Conservation (phyloP, 352 stramenopile species). For the Thalassiosira hispida region DNA sequence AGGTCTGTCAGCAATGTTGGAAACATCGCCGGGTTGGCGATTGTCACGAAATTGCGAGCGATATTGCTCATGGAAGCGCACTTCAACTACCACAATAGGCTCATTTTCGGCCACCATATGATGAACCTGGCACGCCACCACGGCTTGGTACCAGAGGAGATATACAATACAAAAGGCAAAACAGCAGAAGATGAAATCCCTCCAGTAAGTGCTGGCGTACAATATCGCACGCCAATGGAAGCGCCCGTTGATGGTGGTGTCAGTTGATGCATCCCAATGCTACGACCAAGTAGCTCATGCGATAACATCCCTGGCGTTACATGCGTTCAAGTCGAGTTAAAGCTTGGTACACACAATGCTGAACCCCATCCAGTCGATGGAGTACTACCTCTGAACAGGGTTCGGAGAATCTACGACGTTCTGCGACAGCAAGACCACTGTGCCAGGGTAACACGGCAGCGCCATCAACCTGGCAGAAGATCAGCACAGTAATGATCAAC, state of each 20-base stretch:
- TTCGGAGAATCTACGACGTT: slow-evolving; percentile 13
- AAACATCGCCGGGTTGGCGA: slow-evolving; percentile 18
- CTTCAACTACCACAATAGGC: slow-evolving; percentile 43
- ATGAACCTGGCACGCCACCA: slow-evolving; percentile 9
- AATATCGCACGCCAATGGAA: not conserved
- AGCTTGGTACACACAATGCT: slow-evolving; percentile 2
- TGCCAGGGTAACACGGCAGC: slow-evolving; percentile 6
- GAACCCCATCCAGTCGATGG: slow-evolving; percentile 4
- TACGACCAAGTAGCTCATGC: slow-evolving; percentile 18
- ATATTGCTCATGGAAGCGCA: slow-evolving; percentile 55
- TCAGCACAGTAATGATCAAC: slow-evolving; percentile 10
- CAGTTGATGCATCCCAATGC: slow-evolving; percentile 5
- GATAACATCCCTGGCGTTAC: not conserved
- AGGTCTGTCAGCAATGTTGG: slow-evolving; percentile 16
- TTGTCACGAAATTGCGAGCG: slow-evolving; percentile 38
- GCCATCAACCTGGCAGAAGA: not conserved
- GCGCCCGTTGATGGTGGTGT: not conserved
- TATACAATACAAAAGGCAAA: slow-evolving; percentile 14
- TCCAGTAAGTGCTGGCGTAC: not conserved
- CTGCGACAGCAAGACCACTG: not conserved
- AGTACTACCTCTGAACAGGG: slow-evolving; percentile 15
- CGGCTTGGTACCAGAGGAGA: slow-evolving; percentile 25
- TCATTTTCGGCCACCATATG: slow-evolving; percentile 34
- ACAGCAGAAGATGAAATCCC: slow-evolving; percentile 14
- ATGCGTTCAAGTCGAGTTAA: not conserved